Conservation (phyloP, 352 stramenopile genomes). For the Phytopythium vexans region DNA sequence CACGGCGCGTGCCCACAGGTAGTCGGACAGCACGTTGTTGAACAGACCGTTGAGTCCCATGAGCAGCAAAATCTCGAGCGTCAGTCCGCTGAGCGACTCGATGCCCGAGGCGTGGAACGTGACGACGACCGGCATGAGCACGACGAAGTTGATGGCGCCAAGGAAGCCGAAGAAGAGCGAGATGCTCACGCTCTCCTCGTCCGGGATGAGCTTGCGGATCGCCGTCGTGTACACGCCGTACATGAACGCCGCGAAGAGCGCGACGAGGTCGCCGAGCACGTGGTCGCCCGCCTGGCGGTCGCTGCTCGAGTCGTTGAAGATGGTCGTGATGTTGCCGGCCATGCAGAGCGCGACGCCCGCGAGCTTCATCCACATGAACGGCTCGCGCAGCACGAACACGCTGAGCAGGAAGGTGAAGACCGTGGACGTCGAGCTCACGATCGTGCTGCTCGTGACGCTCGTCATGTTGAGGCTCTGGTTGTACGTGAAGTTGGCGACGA, state of each 20-base stretch:
- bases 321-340: constrained; percentile 81
- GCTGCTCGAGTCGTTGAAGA: constrained; percentile 61
- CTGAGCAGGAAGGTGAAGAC: constrained; percentile 94
- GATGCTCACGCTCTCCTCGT: constrained; percentile 90
- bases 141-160: constrained; percentile 86
- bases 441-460: constrained; percentile 93
- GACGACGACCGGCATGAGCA: constrained; percentile 67
- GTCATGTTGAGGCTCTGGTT: constrained; percentile 90
- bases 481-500: constrained; percentile 93
- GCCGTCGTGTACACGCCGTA: constrained; percentile 95
- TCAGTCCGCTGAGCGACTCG: constrained; percentile 57
- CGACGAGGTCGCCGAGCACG: constrained; percentile 58
- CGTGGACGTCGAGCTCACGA: constrained; percentile 91
- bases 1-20: constrained; percentile 93
- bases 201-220: constrained; percentile 64
- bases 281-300: constrained; percentile 25
- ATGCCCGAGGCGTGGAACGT: constrained; percentile 55
- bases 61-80: constrained; percentile 73
- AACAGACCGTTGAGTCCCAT: constrained; percentile 89
- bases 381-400: constrained; percentile 74
- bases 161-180: constrained; percentile 94
- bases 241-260: constrained; percentile 81
- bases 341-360: constrained; percentile 86
- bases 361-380: constrained; percentile 79
- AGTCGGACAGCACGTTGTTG: constrained; percentile 95